Evolutionary conservation across 1,284 basidiomycete genomes (phyloP).

Genomic region (Wolfiporia cocos): DNA sequence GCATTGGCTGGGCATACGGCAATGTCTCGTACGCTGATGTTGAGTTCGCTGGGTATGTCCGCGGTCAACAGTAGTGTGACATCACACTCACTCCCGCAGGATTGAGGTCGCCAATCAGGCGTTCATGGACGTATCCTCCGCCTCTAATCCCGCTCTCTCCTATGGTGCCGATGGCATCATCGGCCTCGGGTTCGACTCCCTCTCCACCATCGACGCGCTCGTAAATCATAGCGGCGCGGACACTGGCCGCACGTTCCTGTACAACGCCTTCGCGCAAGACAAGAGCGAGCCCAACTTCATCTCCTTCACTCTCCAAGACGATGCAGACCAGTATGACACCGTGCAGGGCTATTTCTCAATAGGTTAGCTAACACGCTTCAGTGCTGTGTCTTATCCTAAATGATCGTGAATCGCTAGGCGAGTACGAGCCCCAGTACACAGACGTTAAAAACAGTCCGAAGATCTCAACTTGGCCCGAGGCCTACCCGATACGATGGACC

Average conservation of each 20-base stretch:
- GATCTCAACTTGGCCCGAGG: slow-evolving; percentile 67
- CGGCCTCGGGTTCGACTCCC: slow-evolving; percentile 72
- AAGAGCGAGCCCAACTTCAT: slow-evolving; percentile 70
- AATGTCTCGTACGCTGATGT: slow-evolving; percentile 53
- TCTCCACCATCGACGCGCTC: slow-evolving; percentile 59
- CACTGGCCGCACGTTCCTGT: slow-evolving; percentile 62
- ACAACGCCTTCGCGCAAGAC: slow-evolving; percentile 68
- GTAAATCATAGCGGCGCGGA: slow-evolving; percentile 52
- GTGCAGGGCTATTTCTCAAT: slow-evolving; percentile 65
- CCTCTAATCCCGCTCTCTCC: slow-evolving; percentile 62
- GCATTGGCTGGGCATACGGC: slow-evolving; percentile 71
- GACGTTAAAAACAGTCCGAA: slow-evolving; percentile 44
- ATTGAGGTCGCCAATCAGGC: slow-evolving; percentile 61
- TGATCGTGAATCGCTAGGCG: too few relatives aligned
- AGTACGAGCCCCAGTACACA: slow-evolving; percentile 56
- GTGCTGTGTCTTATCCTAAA: too few relatives aligned
- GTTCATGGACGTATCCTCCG: slow-evolving; percentile 53
- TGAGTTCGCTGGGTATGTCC: slow-evolving; percentile 62
- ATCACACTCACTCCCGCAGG: slow-evolving; percentile 29
- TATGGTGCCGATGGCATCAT: slow-evolving; percentile 70
- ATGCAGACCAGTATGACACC: slow-evolving; percentile 40
- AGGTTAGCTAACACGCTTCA: slow-evolving; percentile 34
- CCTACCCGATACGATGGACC: slow-evolving; percentile 62
- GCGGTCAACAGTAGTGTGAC: background rate
- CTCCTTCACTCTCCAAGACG: slow-evolving; percentile 64